A percentile compares a stretch with the other conserved stretches of the same genome.
Evolutionary conservation across 371 early-diverging fungal genomes (phyloP).

Genomic region (Lichtheimia ramosa): DNA sequence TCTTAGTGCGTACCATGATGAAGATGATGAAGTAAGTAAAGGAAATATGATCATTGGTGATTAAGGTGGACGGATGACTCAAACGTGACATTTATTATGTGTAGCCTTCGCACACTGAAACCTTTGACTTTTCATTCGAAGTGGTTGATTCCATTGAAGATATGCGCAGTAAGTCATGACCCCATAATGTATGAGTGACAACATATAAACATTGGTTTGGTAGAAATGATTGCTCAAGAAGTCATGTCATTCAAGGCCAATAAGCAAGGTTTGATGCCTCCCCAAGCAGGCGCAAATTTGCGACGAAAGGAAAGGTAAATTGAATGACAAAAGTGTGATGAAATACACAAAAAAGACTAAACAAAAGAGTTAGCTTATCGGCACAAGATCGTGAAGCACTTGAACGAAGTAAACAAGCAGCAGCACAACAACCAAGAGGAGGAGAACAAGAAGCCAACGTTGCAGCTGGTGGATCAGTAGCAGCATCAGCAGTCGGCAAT

Average conservation of each 20-base stretch:
- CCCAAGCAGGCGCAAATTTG: constrained; percentile 32
- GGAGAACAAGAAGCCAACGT: constrained; percentile 14
- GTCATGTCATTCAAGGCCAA: constrained; percentile 68
- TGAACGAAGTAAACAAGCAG: constrained; percentile 40
- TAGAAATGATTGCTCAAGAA: constrained; percentile 87
- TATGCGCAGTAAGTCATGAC: constrained; percentile 72
- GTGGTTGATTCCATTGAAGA: constrained; percentile 80
- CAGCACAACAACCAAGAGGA: constrained; percentile 23
- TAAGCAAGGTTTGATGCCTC: constrained; percentile 27
- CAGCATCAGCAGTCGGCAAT: constrained; percentile 25
- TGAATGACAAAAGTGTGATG: not conserved
- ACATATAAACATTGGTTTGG: not conserved
- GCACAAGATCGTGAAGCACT: constrained; percentile 52
- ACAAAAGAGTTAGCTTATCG: constrained; percentile 29
- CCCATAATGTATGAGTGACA: not conserved
- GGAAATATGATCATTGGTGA: not conserved
- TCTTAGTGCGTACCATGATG: constrained; percentile 75
- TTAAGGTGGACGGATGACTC: no score
- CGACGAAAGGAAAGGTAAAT: constrained; percentile 46
- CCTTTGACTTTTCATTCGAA: constrained; percentile 95
- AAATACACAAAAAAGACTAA: no score
- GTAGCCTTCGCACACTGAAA: constrained; percentile 61
- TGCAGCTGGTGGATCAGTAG: constrained; percentile 24
- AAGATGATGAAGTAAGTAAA: constrained; percentile 66
- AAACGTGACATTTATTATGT: not conserved